phyloP scores from a whole-genome alignment of 2,329 filamentous ascomycete species.

The Sarocladium kiliense region DNA sequence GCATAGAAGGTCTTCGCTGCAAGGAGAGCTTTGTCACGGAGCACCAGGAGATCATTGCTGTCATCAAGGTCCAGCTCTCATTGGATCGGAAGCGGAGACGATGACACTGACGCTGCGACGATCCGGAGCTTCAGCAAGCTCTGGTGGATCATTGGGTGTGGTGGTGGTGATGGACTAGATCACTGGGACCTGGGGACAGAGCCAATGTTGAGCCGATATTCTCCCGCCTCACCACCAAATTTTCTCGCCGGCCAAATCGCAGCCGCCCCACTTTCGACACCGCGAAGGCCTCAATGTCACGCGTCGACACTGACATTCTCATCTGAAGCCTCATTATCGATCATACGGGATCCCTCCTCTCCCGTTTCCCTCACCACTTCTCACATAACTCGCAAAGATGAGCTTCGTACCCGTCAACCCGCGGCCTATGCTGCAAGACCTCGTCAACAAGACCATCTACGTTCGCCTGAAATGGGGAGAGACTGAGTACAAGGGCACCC shows the following conservation, averaged over 20 bases:
- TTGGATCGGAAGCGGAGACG: too few relatives aligned
- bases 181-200: too few relatives aligned
- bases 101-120: neutral
- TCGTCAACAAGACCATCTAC: constrained; percentile 86
- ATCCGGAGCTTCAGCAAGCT: neutral
- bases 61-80: too few relatives aligned
- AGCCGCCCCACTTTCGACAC: constrained; percentile 7
- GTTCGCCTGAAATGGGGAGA: constrained; percentile 97
- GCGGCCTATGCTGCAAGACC: constrained; percentile 88
- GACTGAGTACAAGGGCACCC: constrained; percentile 90
- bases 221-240: constrained; percentile 8
- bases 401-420: constrained; percentile 90
- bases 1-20: too few relatives aligned
- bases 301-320: neutral
- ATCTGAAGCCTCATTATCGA: neutral
- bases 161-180: neutral
- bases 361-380: neutral
- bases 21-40: too few relatives aligned
- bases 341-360: neutral
- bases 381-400: constrained; percentile 20
- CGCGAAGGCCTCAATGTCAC: constrained; percentile 8
- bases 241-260: constrained; percentile 1
- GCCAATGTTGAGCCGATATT: neutral
- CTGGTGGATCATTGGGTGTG: neutral
- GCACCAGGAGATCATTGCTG: too few relatives aligned